Conservation (phyloP, 805 yeast species). For the Ogataea degrootiae region DNA sequence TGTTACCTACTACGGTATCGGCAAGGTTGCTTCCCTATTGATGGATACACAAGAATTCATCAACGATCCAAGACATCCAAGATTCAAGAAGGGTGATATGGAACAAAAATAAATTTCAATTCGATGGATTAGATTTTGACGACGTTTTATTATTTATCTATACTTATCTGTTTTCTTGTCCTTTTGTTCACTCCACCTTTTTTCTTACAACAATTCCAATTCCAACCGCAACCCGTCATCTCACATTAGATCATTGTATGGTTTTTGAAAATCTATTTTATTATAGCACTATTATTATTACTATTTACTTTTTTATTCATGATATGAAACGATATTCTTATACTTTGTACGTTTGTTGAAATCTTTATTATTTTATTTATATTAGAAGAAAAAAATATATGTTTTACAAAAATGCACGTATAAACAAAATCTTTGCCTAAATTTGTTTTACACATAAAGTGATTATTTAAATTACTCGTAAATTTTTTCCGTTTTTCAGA, state of each 20-base stretch:
- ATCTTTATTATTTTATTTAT: background rate
- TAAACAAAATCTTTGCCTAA: no score
- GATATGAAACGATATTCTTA: constrained; percentile 2
- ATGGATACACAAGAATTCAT: constrained; percentile 74
- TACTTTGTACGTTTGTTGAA: background rate
- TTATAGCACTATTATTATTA: background rate
- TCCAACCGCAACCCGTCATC: no score
- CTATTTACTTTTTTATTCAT: constrained; percentile 1
- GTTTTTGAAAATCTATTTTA: background rate
- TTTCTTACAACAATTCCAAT: no score
- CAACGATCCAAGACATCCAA: constrained; percentile 96
- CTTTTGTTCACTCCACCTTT: no score
- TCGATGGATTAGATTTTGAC: background rate
- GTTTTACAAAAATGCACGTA: no score
- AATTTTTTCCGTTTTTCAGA: no score
- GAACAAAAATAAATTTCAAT: constrained; percentile 25
- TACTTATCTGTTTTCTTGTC: no score
- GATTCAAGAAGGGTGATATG: constrained; percentile 47
- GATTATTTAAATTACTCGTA: no score
- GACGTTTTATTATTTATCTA: background rate
- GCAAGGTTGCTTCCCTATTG: constrained; percentile 64
- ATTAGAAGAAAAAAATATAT: background rate
- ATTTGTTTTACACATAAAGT: no score
- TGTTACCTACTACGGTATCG: constrained; percentile 64
- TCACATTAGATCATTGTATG: background rate